Percentiles rank a stretch among this genome's conserved stretches.
phyloP scores from a whole-genome alignment of 2,329 filamentous ascomycete species.

The Hymenoscyphus fraxineus region DNA sequence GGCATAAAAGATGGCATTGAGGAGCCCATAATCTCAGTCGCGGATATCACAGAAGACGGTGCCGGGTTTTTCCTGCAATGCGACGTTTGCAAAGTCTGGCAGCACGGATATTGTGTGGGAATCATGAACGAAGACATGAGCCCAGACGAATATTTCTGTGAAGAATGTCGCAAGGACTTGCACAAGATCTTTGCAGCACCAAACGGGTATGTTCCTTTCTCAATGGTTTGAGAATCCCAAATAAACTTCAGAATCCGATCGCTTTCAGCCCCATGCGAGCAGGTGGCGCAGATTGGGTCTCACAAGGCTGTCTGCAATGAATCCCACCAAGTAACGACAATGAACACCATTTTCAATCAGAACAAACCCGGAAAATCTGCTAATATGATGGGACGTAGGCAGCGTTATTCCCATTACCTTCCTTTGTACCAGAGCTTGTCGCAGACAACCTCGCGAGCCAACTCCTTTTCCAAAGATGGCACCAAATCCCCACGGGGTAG shows the following conservation, averaged over 20 bases:
- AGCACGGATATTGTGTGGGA: slow-evolving; percentile 95
- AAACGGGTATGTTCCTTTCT: slow-evolving; percentile 68
- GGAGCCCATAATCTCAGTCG: slow-evolving; percentile 53
- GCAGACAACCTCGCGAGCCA: slow-evolving; percentile 57
- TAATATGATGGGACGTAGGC: slow-evolving; percentile 46
- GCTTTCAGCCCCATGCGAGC: slow-evolving; percentile 31
- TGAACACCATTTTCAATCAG: slow-evolving; percentile 11
- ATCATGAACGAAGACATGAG: slow-evolving; percentile 92
- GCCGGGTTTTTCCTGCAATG: slow-evolving; percentile 97
- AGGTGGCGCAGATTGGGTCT: slow-evolving; percentile 35
- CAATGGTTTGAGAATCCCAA: slow-evolving; percentile 22
- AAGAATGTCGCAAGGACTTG: slow-evolving; percentile 86
- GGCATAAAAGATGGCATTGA: slow-evolving; percentile 55
- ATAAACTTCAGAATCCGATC: slow-evolving; percentile 20
- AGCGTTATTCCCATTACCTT: slow-evolving; percentile 64
- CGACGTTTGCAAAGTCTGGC: slow-evolving; percentile 97
- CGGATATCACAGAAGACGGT: slow-evolving; percentile 64
- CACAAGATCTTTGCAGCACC: slow-evolving; percentile 77
- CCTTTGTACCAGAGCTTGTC: slow-evolving; percentile 52
- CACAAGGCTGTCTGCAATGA: slow-evolving; percentile 32
- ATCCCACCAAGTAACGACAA: slow-evolving; percentile 14
- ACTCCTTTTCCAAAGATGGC: slow-evolving; percentile 62
- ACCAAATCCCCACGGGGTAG: slow-evolving; percentile 51
- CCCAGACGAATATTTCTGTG: slow-evolving; percentile 97
- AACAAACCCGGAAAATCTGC: slow-evolving; percentile 24